These are phyloP conservation scores for Neonectria sp. DNA, from an alignment of 2,329 filamentous ascomycete species.

Conservation along the genomic window DNA sequence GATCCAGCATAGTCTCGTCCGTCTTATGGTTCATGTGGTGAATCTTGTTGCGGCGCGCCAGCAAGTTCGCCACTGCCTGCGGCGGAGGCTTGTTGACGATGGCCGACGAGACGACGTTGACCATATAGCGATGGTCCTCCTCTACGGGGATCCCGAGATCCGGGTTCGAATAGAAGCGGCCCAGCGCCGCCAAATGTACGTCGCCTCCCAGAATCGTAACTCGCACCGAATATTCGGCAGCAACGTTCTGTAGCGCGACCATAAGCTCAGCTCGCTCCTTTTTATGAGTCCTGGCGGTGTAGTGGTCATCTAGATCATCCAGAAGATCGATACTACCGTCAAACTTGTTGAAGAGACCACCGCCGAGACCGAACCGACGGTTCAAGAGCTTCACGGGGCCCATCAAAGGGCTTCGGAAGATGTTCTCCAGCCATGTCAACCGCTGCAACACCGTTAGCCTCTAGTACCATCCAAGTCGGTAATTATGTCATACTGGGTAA, in stretches of 20 bases:
- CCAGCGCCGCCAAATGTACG: constrained; percentile 91
- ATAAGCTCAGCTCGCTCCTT: constrained; percentile 85
- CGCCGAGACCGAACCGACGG: constrained; percentile 88
- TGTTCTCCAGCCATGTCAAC: constrained; percentile 96
- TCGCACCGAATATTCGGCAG: constrained; percentile 88
- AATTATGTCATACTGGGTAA: constrained; percentile 74
- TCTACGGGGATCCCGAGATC: constrained; percentile 83
- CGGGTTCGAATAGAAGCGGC: constrained; percentile 94
- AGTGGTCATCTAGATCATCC: constrained; percentile 96
- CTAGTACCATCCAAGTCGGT: constrained; percentile 33
- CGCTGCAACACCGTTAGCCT: constrained; percentile 63
- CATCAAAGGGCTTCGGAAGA: constrained; percentile 88
- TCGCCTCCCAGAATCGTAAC: constrained; percentile 95
- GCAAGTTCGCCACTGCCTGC: constrained; percentile 87
- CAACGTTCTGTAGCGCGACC: constrained; percentile 85
- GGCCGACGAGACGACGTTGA: constrained; percentile 92
- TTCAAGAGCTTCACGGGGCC: constrained; percentile 92
- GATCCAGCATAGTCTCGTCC: constrained; percentile 92
- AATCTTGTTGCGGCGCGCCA: constrained; percentile 90
- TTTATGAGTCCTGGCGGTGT: constrained; percentile 94
- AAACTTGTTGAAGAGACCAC: constrained; percentile 92
- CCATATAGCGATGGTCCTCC: constrained; percentile 93
- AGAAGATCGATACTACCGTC: constrained; percentile 94
- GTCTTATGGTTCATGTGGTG: constrained; percentile 80
- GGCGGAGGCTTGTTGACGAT: constrained; percentile 97